These are phyloP conservation scores for Leccinum huronense DNA, from an alignment of 1,284 basidiomycete genomes.

Conservation along the genomic window DNA sequence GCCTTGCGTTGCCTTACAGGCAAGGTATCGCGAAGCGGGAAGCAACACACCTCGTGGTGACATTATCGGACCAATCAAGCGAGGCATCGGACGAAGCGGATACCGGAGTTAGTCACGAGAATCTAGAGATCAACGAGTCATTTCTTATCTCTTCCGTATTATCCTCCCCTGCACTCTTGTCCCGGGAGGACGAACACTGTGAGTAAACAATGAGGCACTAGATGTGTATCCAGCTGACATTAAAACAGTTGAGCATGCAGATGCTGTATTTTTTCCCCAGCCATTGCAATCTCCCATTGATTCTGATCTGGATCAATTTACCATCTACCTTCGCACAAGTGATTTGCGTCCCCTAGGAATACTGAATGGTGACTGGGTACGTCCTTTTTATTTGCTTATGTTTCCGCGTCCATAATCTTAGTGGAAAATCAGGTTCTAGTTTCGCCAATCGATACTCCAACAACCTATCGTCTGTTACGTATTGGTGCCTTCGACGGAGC, in stretches of 20 bases:
- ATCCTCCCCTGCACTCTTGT: constrained; percentile 17
- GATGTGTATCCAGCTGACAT: constrained; percentile 6
- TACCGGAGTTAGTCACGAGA: constrained; percentile 36
- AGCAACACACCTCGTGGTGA: constrained; percentile 59
- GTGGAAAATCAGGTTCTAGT: constrained; percentile 26
- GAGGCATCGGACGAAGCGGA: constrained; percentile 7
- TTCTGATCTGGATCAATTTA: constrained; percentile 43
- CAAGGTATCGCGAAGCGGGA: constrained; percentile 62
- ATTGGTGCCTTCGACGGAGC: constrained; percentile 53
- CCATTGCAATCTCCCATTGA: constrained; percentile 38
- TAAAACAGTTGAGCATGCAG: constrained; percentile 7
- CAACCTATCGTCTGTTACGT: constrained; percentile 52
- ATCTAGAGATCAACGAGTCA: constrained; percentile 65
- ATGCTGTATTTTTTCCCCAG: constrained; percentile 28
- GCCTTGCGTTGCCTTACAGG: constrained; percentile 64
- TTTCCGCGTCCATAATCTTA: constrained; percentile 6
- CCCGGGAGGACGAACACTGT: constrained; percentile 21
- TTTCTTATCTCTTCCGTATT: constrained; percentile 52
- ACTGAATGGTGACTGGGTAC: constrained; percentile 87
- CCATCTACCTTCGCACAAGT: constrained; percentile 55
- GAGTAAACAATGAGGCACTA: constrained; percentile 1
- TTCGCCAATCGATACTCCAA: constrained; percentile 27
- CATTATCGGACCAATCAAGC: constrained; percentile 32
- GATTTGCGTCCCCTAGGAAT: constrained; percentile 75
- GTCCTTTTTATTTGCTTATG: constrained; percentile 27